Conservation (phyloP, 1,284 basidiomycete species). For the Mycosarcoma mackinlayi region DNA sequence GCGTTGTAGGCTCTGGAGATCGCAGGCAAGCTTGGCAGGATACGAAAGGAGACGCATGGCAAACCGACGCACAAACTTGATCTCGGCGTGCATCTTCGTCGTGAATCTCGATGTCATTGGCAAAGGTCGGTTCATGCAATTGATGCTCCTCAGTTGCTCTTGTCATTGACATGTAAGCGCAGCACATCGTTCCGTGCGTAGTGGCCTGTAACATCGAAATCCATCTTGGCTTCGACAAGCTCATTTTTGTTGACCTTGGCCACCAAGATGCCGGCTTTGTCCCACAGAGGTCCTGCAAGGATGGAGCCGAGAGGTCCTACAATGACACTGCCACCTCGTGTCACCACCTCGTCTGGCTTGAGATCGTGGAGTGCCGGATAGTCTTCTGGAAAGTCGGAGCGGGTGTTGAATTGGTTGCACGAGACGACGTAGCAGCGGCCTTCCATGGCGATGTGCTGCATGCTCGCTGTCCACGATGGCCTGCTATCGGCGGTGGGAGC, state of each 20-base stretch:
- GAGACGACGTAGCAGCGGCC: conserved; percentile 80
- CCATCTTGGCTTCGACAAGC: conserved; percentile 76
- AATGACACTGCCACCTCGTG: conserved; percentile 78
- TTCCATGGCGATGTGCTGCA: conserved; percentile 80
- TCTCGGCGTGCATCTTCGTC: too few species aligned
- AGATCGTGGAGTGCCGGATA: conserved; percentile 69
- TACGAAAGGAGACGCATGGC: neutral
- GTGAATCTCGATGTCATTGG: too few species aligned
- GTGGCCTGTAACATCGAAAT: conserved; percentile 78
- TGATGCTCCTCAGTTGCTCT: neutral
- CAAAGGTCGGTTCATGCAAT: too few species aligned
- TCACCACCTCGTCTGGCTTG: conserved; percentile 73
- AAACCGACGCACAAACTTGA: too few species aligned
- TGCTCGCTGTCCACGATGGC: conserved; percentile 75
- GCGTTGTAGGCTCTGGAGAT: too few species aligned
- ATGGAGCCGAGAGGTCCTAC: conserved; percentile 77
- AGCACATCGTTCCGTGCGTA: conserved; percentile 75
- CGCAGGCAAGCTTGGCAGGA: too few species aligned
- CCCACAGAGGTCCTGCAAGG: conserved; percentile 77
- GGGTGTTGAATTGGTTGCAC: conserved; percentile 72
- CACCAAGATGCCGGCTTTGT: conserved; percentile 74
- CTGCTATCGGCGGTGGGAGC: conserved; percentile 79
- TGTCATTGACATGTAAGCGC: conserved; percentile 34
- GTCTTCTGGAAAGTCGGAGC: conserved; percentile 73
- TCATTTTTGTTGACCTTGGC: conserved; percentile 77